Evolutionary conservation across 108 stramenopile species (phyloP).

Genomic region (Stephanodiscus triporus): DNA sequence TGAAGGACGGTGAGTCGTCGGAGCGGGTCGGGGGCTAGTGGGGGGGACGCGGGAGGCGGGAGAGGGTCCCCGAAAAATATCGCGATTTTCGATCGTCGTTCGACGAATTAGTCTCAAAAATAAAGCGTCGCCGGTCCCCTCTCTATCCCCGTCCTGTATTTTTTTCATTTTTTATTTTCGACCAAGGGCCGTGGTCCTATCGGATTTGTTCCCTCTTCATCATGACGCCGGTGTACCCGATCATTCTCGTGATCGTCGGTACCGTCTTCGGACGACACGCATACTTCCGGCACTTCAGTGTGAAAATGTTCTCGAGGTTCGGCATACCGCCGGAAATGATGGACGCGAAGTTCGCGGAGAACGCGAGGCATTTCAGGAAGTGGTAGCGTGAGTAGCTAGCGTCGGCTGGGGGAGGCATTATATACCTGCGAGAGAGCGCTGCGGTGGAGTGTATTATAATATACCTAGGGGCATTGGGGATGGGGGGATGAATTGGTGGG

Average conservation of each 20-base stretch:
- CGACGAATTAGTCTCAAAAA: no score
- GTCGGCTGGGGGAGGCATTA: no score
- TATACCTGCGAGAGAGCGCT: no score
- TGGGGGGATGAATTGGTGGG: no score
- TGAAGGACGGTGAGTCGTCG: constrained; percentile 69
- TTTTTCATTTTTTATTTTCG: background rate
- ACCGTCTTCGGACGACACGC: constrained; percentile 85
- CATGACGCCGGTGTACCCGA: constrained; percentile 87
- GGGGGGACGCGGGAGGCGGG: no score
- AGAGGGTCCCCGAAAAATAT: no score
- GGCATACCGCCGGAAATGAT: constrained; percentile 86
- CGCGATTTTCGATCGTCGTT: no score
- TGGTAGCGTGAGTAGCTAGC: constrained; percentile 45
- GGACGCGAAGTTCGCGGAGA: constrained; percentile 65
- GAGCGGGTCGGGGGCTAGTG: background rate
- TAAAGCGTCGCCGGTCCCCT: no score
- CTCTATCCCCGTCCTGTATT: no score
- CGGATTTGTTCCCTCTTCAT: constrained; percentile 81
- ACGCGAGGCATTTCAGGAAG: constrained; percentile 79
- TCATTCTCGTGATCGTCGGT: constrained; percentile 72
- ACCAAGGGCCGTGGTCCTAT: constrained; percentile 75
- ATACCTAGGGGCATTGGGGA: no score
- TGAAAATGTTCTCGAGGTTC: constrained; percentile 88
- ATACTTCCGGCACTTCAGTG: constrained; percentile 88
- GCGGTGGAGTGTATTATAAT: constrained; percentile 6